Conservation (phyloP, 768 basidiomycete genomes). For the Tricholomella constricta region DNA sequence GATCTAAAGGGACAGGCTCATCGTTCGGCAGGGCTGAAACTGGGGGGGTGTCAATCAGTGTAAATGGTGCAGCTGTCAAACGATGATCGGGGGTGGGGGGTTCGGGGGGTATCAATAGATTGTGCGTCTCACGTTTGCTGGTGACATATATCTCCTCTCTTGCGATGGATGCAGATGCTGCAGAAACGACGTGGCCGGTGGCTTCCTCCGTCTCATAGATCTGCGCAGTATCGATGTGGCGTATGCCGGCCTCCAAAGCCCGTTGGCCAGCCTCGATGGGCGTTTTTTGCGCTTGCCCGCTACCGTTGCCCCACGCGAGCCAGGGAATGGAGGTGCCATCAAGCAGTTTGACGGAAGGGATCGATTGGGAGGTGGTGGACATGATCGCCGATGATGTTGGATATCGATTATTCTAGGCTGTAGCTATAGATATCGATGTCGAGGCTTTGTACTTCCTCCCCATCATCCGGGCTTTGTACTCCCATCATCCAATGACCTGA, state of each 20-base stretch:
- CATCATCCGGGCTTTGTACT: too few relatives aligned
- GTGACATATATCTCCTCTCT: slow-evolving; percentile 18
- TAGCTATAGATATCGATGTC: neutral
- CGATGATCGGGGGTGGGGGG: neutral
- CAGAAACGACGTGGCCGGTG: slow-evolving; percentile 24
- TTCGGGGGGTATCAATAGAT: neutral
- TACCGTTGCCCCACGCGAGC: slow-evolving; percentile 54
- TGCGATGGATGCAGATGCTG: slow-evolving; percentile 2
- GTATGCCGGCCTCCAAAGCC: slow-evolving; percentile 44
- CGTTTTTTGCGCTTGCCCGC: slow-evolving; percentile 36
- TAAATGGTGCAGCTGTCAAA: too few relatives aligned
- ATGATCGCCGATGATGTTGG: slow-evolving; percentile 21
- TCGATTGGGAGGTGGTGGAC: slow-evolving; percentile 23
- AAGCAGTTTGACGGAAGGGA: slow-evolving; percentile 24
- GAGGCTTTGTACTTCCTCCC: neutral
- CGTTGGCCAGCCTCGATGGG: slow-evolving; percentile 25
- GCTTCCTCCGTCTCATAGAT: slow-evolving; percentile 46
- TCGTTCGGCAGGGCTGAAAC: slow-evolving; percentile 11
- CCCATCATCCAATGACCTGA: too few relatives aligned
- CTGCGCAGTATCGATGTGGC: slow-evolving; percentile 57
- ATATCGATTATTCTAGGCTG: too few relatives aligned
- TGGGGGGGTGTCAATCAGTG: neutral
- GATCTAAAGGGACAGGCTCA: slow-evolving; percentile 25
- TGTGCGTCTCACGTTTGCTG: slow-evolving; percentile 27
- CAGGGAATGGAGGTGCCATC: slow-evolving; percentile 44